A percentile compares a stretch with the other conserved stretches of the same genome.
phyloP scores from a whole-genome alignment of 1,284 basidiomycete species.

The Austroboletus novae-zelandiae region DNA sequence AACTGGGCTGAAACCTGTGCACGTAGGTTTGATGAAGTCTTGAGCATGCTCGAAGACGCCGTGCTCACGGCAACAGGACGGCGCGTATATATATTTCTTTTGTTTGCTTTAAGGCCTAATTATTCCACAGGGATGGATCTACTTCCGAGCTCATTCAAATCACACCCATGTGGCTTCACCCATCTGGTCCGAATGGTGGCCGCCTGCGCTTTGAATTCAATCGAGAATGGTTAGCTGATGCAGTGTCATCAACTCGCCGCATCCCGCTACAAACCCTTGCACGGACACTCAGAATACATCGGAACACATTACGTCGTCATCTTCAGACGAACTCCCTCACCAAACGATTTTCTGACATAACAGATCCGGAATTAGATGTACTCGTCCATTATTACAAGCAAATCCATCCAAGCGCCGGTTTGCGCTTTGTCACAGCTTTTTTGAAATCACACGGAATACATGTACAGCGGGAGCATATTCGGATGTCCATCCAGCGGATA shows the following conservation, averaged over 20 bases:
- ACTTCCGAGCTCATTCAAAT: too few relatives aligned
- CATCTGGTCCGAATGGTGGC: too few relatives aligned
- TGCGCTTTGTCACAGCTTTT: background rate
- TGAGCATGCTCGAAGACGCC: background rate
- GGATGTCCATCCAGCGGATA: constrained; percentile 2
- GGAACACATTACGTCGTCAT: background rate
- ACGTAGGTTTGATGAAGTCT: background rate
- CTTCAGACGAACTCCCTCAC: background rate
- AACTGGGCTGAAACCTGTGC: background rate
- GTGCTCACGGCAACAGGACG: background rate
- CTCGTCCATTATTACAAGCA: constrained; percentile 3
- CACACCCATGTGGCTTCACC: too few relatives aligned
- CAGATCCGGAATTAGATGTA: background rate
- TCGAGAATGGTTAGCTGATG: background rate
- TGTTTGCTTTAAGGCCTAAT: too few relatives aligned
- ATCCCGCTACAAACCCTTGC: too few relatives aligned
- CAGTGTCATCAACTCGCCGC: background rate
- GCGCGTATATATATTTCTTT: background rate
- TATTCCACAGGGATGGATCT: too few relatives aligned
- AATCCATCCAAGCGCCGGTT: background rate
- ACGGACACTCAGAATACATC: background rate
- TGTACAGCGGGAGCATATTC: background rate
- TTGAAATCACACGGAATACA: background rate
- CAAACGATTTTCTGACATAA: background rate
- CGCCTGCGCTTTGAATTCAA: background rate